These are phyloP conservation scores for Rhododendron kiyosumense DNA, from an alignment of 148 eudicot species.

Conservation along the genomic window DNA sequence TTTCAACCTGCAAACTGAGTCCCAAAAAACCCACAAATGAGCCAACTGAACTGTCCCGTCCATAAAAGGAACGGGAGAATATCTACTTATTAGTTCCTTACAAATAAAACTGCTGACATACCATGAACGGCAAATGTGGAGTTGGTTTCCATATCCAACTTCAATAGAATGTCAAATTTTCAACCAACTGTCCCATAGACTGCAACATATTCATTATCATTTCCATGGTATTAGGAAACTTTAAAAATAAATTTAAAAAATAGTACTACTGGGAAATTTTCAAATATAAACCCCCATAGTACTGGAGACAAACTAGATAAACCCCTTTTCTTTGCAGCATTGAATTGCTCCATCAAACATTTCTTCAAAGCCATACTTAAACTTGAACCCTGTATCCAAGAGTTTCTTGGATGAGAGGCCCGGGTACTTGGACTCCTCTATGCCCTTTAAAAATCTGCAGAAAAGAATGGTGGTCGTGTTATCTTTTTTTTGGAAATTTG, in stretches of 20 bases:
- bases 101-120: too few relatives aligned
- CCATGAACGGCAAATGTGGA: too few relatives aligned
- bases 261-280: neutral
- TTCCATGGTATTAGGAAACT: neutral
- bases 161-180: neutral
- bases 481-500: neutral
- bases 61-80: too few relatives aligned
- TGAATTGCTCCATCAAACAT: conserved; percentile 40
- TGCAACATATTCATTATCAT: neutral
- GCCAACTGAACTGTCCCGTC: too few relatives aligned
- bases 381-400: conserved; percentile 37
- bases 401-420: conserved; percentile 38
- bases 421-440: conserved; percentile 4
- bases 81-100: too few relatives aligned
- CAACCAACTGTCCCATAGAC: neutral
- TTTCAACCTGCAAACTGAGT: too few relatives aligned
- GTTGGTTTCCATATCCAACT: neutral
- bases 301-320: conserved; percentile 2
- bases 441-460: conserved; percentile 7
- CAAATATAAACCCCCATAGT: neutral
- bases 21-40: too few relatives aligned
- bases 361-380: conserved; percentile 33
- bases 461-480: neutral
- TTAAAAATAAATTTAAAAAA: neutral
- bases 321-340: conserved; percentile 36